phyloP scores from a whole-genome alignment of 2,329 filamentous ascomycete genomes.

The Stemphylium lycopersici region DNA sequence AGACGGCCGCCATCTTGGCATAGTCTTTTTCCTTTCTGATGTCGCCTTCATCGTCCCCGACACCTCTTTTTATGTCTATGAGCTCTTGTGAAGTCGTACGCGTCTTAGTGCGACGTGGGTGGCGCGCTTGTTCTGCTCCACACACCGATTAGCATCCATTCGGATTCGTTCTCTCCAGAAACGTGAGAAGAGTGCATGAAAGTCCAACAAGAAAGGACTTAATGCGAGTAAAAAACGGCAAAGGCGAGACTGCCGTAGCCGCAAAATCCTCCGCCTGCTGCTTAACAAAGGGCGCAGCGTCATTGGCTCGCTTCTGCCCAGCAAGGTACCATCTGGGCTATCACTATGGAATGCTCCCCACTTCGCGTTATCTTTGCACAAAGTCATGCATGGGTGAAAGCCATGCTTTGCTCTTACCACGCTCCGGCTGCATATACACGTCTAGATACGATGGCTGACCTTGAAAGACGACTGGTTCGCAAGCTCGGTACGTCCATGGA shows the following conservation, averaged over 20 bases:
- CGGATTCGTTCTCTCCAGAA: too few relatives aligned
- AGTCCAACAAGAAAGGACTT: too few relatives aligned
- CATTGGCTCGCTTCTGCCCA: constrained; percentile 28
- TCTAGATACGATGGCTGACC: constrained; percentile 17
- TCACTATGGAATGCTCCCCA: not conserved
- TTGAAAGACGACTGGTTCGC: constrained; percentile 33
- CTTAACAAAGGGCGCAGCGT: constrained; percentile 22
- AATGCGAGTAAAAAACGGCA: too few relatives aligned
- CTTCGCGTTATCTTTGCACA: not conserved
- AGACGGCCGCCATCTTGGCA: too few relatives aligned
- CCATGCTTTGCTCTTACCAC: not conserved
- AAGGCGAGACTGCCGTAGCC: not conserved
- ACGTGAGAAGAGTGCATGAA: too few relatives aligned
- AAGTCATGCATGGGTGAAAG: not conserved
- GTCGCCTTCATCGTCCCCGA: too few relatives aligned
- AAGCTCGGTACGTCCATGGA: constrained; percentile 25
- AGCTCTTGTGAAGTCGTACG: too few relatives aligned
- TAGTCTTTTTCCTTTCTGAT: too few relatives aligned
- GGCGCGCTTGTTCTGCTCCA: too few relatives aligned
- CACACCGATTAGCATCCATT: too few relatives aligned
- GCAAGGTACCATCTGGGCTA: constrained; percentile 20
- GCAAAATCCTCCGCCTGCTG: not conserved
- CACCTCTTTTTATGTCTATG: too few relatives aligned
- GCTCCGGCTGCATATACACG: constrained; percentile 7
- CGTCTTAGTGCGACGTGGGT: too few relatives aligned